A percentile compares a stretch with the other conserved stretches of the same genome.
Evolutionary conservation across 495 filamentous ascomycete species (phyloP).

Genomic region (Neurospora sp.): DNA sequence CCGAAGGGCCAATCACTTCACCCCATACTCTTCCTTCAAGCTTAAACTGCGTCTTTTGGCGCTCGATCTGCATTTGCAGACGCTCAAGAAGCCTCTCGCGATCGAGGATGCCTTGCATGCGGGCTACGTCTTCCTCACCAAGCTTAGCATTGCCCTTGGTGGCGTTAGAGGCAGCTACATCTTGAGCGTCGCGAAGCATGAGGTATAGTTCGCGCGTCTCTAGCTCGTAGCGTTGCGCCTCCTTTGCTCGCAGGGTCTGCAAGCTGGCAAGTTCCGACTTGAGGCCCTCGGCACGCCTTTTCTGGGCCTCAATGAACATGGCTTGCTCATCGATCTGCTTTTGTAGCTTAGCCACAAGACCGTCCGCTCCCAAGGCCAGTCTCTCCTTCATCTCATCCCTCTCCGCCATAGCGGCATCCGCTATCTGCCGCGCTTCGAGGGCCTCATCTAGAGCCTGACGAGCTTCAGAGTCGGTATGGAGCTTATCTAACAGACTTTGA

Average conservation of each 20-base stretch:
- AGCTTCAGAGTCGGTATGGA: conserved; percentile 94
- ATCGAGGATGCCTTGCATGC: conserved; percentile 87
- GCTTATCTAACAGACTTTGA: conserved; percentile 83
- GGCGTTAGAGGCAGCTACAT: conserved; percentile 80
- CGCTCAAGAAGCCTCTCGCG: conserved; percentile 84
- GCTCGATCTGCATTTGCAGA: conserved; percentile 86
- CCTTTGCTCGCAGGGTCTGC: conserved; percentile 77
- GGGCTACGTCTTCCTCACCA: conserved; percentile 54
- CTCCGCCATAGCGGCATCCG: conserved; percentile 90
- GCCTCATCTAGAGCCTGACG: conserved; percentile 86
- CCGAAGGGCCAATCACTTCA: conserved; percentile 71
- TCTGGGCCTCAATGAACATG: conserved; percentile 78
- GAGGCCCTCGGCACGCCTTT: conserved; percentile 72
- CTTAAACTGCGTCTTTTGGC: conserved; percentile 97
- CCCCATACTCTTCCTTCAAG: conserved; percentile 93
- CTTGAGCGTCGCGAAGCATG: conserved; percentile 96
- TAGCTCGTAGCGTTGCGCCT: conserved; percentile 87
- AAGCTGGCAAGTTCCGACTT: conserved; percentile 84
- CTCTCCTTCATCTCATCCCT: conserved; percentile 93
- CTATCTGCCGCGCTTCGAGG: conserved; percentile 76
- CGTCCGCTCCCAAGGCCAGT: conserved; percentile 86
- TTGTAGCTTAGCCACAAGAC: conserved; percentile 85
- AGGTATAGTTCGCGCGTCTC: conserved; percentile 95
- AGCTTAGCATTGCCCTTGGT: conserved; percentile 55
- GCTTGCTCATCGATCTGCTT: conserved; percentile 87